Conservation (phyloP, 345 rosid species). For the Euphorbia tirucalli region DNA sequence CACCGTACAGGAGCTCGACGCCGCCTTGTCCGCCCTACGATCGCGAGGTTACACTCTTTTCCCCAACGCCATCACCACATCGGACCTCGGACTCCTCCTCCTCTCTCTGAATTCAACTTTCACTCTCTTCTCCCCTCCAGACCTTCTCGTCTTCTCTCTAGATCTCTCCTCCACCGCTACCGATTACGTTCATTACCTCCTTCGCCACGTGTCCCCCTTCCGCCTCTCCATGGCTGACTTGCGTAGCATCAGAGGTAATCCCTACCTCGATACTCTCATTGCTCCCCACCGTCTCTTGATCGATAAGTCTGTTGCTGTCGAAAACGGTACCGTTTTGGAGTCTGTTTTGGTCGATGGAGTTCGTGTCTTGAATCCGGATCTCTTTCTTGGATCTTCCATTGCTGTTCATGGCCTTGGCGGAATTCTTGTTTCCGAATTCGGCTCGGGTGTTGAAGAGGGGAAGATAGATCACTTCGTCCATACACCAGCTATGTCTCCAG, state of each 20-base stretch:
- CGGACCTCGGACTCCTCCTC: constrained; percentile 28
- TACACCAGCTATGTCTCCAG: not conserved
- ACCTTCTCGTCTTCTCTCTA: constrained; percentile 31
- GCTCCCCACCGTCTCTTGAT: constrained; percentile 16
- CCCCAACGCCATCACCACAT: constrained; percentile 37
- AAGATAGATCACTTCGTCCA: not conserved
- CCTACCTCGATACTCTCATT: constrained; percentile 26
- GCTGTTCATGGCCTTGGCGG: constrained; percentile 40
- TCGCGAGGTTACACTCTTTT: constrained; percentile 35
- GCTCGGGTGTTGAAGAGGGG: not conserved
- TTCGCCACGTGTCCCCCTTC: constrained; percentile 30
- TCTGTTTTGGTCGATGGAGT: constrained; percentile 23
- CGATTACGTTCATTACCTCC: constrained; percentile 24
- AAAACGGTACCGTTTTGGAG: constrained; percentile 13
- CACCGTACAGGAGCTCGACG: constrained; percentile 27
- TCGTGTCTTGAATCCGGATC: constrained; percentile 29
- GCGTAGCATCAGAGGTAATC: constrained; percentile 2
- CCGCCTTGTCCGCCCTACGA: constrained; percentile 31
- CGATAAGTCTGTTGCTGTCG: not conserved
- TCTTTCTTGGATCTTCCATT: constrained; percentile 26
- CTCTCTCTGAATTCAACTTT: constrained; percentile 9
- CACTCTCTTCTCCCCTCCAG: constrained; percentile 34
- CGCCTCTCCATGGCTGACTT: constrained; percentile 20
- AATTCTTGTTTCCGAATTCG: constrained; percentile 28
- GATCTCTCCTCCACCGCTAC: constrained; percentile 31